Evolutionary conservation across 768 basidiomycete genomes (phyloP).

Genomic region (Nevesoporus exiguus): DNA sequence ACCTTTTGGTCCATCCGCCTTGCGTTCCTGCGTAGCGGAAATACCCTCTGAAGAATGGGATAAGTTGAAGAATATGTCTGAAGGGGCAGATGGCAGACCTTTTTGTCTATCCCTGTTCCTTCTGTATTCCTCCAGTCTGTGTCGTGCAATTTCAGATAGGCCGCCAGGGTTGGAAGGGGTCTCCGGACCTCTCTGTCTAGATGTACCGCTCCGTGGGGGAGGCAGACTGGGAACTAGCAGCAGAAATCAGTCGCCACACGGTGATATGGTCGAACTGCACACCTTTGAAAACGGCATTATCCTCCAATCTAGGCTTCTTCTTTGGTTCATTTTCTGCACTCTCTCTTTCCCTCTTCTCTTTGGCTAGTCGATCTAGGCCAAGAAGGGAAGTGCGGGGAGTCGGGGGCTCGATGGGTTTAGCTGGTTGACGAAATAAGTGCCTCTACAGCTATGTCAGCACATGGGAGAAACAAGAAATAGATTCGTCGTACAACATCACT

Average conservation of each 20-base stretch:
- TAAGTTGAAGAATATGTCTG: background rate
- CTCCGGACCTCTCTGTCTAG: slow-evolving; percentile 77
- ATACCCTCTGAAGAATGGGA: slow-evolving; percentile 58
- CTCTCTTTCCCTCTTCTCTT: slow-evolving; percentile 75
- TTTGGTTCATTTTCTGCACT: slow-evolving; percentile 43
- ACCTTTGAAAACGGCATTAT: slow-evolving; percentile 89
- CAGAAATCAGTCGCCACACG: background rate
- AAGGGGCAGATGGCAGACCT: slow-evolving; percentile 37
- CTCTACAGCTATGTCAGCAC: slow-evolving; percentile 39
- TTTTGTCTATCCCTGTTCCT: slow-evolving; percentile 64
- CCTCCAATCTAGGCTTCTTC: slow-evolving; percentile 59
- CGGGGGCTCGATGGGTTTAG: slow-evolving; percentile 67
- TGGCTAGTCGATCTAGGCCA: slow-evolving; percentile 84
- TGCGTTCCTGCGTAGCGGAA: slow-evolving; percentile 51
- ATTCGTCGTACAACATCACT: slow-evolving; percentile 52
- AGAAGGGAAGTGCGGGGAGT: slow-evolving; percentile 78
- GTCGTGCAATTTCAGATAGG: slow-evolving; percentile 69
- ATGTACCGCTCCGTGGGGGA: slow-evolving; percentile 47
- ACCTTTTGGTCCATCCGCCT: slow-evolving; percentile 64
- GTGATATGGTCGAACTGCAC: slow-evolving; percentile 8
- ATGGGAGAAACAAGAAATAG: too few relatives aligned
- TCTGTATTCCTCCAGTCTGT: slow-evolving; percentile 74
- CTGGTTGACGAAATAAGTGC: slow-evolving; percentile 79
- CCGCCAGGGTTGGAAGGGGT: slow-evolving; percentile 94
- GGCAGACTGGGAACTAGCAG: slow-evolving; percentile 75